Conservation (phyloP, 2,329 filamentous ascomycete genomes). For the Ascomycota sp. region DNA sequence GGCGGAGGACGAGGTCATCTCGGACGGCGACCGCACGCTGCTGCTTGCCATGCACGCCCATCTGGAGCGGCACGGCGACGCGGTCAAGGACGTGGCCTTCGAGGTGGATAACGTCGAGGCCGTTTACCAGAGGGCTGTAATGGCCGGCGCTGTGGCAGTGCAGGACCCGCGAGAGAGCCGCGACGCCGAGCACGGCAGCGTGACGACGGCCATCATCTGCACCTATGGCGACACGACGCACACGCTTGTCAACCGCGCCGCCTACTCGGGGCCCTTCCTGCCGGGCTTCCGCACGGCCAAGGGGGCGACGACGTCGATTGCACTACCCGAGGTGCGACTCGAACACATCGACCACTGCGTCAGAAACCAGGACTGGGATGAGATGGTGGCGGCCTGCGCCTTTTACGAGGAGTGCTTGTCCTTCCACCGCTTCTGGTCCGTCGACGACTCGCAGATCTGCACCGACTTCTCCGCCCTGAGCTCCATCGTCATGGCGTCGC, state of each 20-base stretch:
- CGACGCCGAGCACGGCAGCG: conserved; percentile 42
- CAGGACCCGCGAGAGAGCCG: conserved; percentile 31
- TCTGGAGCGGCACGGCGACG: conserved; percentile 75
- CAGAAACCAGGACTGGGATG: conserved; percentile 88
- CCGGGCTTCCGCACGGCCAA: conserved; percentile 53
- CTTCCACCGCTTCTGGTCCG: conserved; percentile 95
- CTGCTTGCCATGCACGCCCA: conserved; percentile 63
- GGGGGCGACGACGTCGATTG: conserved; percentile 14
- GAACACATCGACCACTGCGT: conserved; percentile 86
- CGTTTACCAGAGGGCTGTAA: conserved; percentile 56
- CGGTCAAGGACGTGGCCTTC: conserved; percentile 87
- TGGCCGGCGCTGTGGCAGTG: conserved; percentile 40
- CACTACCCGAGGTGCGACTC: conserved; percentile 44
- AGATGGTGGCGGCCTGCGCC: conserved; percentile 48
- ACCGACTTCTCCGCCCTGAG: conserved; percentile 81
- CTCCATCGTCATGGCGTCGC: conserved; percentile 75
- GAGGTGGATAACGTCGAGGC: conserved; percentile 77
- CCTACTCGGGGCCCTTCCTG: conserved; percentile 59
- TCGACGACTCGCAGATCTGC: conserved; percentile 82
- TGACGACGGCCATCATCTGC: conserved; percentile 59
- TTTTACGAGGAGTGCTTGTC: conserved; percentile 77
- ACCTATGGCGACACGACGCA: conserved; percentile 95
- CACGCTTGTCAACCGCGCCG: conserved; percentile 56
- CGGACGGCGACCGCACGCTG: conserved; percentile 39
- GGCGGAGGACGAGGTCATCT: conserved; percentile 38